phyloP scores from a whole-genome alignment of 1,284 basidiomycete genomes.

The Papiliotrema nemorosa region DNA sequence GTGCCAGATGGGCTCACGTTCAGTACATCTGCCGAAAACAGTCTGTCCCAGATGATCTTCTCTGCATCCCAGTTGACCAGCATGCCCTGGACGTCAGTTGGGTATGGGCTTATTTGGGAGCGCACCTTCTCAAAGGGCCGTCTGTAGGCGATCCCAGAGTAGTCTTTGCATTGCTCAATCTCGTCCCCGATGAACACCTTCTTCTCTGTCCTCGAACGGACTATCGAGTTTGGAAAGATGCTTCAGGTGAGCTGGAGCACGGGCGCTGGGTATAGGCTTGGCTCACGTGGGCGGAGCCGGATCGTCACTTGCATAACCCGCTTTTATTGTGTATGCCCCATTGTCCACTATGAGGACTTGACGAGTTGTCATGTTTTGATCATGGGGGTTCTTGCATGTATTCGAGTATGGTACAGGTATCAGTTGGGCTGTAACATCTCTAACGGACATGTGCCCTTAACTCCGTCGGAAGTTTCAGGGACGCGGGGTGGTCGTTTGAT shows the following conservation, averaged over 20 bases:
- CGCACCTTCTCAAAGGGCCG: slow-evolving; percentile 80
- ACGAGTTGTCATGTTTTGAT: slow-evolving; percentile 50
- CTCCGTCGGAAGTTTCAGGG: no score
- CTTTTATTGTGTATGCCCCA: slow-evolving; percentile 75
- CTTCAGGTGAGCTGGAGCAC: slow-evolving; percentile 48
- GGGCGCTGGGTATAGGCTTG: not conserved
- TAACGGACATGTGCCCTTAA: no score
- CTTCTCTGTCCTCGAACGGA: slow-evolving; percentile 74
- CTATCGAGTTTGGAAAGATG: slow-evolving; percentile 70
- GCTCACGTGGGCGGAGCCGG: slow-evolving; percentile 38
- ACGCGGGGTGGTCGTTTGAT: no score
- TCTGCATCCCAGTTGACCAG: slow-evolving; percentile 88
- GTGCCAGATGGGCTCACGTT: slow-evolving; percentile 55
- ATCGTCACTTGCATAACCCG: slow-evolving; percentile 55
- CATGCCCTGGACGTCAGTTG: slow-evolving; percentile 63
- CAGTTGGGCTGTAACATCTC: no score
- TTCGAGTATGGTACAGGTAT: no score
- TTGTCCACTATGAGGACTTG: slow-evolving; percentile 74
- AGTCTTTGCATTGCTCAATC: slow-evolving; percentile 67
- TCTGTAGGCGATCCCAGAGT: slow-evolving; percentile 72
- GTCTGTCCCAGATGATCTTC: slow-evolving; percentile 82
- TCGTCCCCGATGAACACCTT: slow-evolving; percentile 77
- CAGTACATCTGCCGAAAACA: slow-evolving; percentile 68
- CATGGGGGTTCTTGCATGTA: no score
- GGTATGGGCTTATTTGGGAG: not conserved